A percentile compares a stretch with the other conserved stretches of the same genome.
These are phyloP conservation scores for Trifolium subterraneum DNA, from an alignment of 306 rosid species.

Conservation along the genomic window DNA sequence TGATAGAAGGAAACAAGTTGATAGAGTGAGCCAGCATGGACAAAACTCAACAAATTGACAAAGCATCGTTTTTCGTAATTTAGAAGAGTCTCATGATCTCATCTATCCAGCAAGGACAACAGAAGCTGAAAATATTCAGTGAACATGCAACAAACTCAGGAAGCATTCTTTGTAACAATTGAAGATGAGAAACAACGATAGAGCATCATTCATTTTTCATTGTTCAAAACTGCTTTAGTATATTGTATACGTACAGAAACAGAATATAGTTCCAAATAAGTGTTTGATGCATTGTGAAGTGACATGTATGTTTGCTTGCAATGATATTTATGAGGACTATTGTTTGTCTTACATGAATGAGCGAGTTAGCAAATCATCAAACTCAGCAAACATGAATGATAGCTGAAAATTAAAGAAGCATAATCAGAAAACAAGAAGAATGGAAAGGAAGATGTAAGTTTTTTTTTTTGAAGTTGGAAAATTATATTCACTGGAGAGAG, in stretches of 20 bases:
- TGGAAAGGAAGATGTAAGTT: too few species aligned
- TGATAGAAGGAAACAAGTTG: not conserved
- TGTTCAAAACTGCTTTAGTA: not conserved
- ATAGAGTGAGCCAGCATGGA: not conserved
- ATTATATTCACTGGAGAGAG: not conserved
- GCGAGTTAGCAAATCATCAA: not conserved
- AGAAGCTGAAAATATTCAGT: not conserved
- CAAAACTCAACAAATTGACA: not conserved
- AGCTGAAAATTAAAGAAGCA: not conserved
- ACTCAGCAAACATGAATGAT: not conserved
- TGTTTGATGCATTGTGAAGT: not conserved
- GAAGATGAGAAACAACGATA: not conserved
- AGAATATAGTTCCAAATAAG: not conserved
- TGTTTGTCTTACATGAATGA: not conserved
- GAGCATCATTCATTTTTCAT: not conserved
- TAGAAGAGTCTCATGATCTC: not conserved
- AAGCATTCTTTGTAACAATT: not conserved
- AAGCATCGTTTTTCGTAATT: not conserved
- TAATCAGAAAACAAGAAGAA: too few species aligned
- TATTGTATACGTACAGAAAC: not conserved
- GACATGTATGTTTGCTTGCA: too few species aligned
- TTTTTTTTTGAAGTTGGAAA: not conserved
- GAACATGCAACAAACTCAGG: not conserved
- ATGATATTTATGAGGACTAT: too few species aligned
- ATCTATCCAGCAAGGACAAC: not conserved